Percentiles rank a stretch among this genome's conserved stretches.
Evolutionary conservation across 2,329 filamentous ascomycete species (phyloP).

Genomic region (Sporothrix sp.): DNA sequence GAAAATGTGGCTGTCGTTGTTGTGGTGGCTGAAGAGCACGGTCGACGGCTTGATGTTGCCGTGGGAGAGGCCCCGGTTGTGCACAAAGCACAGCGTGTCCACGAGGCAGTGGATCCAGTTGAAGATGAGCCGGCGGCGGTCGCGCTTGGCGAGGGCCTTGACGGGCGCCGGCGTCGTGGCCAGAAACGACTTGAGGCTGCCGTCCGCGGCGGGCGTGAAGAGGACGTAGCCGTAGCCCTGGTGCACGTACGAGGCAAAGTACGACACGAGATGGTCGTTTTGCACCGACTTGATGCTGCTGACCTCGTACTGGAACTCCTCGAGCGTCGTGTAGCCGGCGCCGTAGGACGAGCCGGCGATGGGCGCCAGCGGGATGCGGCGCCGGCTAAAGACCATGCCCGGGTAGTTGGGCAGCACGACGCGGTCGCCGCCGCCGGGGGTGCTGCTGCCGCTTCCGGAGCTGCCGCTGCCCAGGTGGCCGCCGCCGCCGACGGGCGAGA

Average conservation of each 20-base stretch:
- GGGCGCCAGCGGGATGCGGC: conserved; percentile 44
- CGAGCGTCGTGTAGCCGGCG: conserved; percentile 34
- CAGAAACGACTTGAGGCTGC: conserved; percentile 57
- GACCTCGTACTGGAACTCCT: conserved; percentile 53
- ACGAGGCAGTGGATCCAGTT: conserved; percentile 68
- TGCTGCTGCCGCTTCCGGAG: neutral
- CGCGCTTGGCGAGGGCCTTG: conserved; percentile 51
- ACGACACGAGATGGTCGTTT: conserved; percentile 60
- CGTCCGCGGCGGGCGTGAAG: conserved; percentile 56
- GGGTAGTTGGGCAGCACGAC: conserved; percentile 55
- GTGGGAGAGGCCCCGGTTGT: conserved; percentile 54
- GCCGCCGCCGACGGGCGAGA: neutral
- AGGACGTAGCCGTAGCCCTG: conserved; percentile 55
- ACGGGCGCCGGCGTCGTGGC: conserved; percentile 51
- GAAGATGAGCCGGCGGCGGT: conserved; percentile 50
- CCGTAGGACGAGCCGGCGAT: conserved; percentile 16
- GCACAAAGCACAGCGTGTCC: conserved; percentile 58
- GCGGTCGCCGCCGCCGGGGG: conserved; percentile 30
- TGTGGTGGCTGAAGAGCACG: conserved; percentile 44
- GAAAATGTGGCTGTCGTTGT: conserved; percentile 55
- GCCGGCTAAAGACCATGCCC: conserved; percentile 46
- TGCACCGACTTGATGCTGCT: conserved; percentile 47
- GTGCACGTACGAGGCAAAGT: conserved; percentile 61
- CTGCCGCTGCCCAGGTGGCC: conserved; percentile 4
- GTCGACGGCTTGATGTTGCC: conserved; percentile 62